Percentiles rank a stretch among this genome's conserved stretches.
Evolutionary conservation across 192 early-diverging fungal genomes (phyloP).

Genomic region (Neocallimastix lanati): DNA sequence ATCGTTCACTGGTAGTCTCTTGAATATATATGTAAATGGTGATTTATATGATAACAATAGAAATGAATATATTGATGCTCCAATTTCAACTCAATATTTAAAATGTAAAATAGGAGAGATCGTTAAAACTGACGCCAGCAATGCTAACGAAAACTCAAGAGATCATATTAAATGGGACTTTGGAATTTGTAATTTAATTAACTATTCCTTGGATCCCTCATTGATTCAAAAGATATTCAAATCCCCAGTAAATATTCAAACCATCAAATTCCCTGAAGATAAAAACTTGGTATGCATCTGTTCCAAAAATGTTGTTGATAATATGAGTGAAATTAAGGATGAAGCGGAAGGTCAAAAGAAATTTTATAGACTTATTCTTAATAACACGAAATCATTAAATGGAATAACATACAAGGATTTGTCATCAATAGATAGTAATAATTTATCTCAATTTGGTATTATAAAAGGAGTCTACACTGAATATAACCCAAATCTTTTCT

Average conservation of each 20-base stretch:
- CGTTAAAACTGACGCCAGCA: too few species aligned
- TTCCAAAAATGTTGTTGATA: not conserved
- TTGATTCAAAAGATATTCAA: not conserved
- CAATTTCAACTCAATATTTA: not conserved
- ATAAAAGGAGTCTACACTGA: not conserved
- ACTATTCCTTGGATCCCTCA: not conserved
- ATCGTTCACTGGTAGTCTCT: not conserved
- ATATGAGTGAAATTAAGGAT: not conserved
- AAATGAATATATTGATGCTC: not conserved
- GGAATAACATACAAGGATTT: not conserved
- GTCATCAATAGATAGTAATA: not conserved
- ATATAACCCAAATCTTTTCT: not conserved
- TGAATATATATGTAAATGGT: not conserved
- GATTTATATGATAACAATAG: not conserved
- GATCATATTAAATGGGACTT: not conserved
- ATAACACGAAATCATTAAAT: not conserved
- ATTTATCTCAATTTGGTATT: not conserved
- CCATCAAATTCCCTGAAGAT: not conserved
- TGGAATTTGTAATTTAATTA: not conserved
- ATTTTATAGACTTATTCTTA: not conserved
- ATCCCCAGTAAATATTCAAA: not conserved
- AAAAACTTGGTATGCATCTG: not conserved
- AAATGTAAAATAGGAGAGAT: not conserved
- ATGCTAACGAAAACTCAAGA: not conserved
- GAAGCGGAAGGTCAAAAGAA: not conserved